Percentiles rank a stretch among this genome's conserved stretches.
These are phyloP conservation scores for Rhododendron ovatum DNA, from an alignment of 148 eudicot species.

Conservation along the genomic window DNA sequence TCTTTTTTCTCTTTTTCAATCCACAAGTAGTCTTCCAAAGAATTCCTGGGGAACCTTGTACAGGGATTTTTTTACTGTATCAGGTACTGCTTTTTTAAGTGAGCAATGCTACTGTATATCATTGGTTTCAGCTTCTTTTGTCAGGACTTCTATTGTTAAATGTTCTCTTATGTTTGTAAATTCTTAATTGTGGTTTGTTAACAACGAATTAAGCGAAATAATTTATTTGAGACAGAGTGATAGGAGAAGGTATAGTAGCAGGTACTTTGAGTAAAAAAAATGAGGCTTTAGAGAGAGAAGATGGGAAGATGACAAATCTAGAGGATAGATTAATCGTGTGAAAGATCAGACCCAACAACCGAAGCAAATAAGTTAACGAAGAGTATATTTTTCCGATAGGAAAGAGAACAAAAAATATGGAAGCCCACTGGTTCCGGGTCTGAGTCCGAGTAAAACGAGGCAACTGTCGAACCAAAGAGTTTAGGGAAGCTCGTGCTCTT, in stretches of 20 bases:
- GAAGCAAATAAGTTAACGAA: not conserved
- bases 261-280: not conserved
- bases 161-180: not conserved
- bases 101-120: not conserved
- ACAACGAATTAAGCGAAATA: not conserved
- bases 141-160: not conserved
- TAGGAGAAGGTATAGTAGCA: not conserved
- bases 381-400: not conserved
- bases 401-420: not conserved
- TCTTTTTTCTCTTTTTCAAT: not conserved
- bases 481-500: not conserved
- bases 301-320: not conserved
- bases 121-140: not conserved
- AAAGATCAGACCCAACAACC: not conserved
- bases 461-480: not conserved
- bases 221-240: not conserved
- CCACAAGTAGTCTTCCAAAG: not conserved
- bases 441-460: slow-evolving; percentile 1
- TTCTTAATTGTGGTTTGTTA: not conserved
- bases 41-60: not conserved
- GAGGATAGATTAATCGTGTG: not conserved
- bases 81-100: not conserved
- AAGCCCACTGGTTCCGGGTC: not conserved
- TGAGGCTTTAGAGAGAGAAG: not conserved
- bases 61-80: not conserved